Conservation (phyloP, 2,329 filamentous ascomycete species). For the Aspergillus luchuensis region DNA sequence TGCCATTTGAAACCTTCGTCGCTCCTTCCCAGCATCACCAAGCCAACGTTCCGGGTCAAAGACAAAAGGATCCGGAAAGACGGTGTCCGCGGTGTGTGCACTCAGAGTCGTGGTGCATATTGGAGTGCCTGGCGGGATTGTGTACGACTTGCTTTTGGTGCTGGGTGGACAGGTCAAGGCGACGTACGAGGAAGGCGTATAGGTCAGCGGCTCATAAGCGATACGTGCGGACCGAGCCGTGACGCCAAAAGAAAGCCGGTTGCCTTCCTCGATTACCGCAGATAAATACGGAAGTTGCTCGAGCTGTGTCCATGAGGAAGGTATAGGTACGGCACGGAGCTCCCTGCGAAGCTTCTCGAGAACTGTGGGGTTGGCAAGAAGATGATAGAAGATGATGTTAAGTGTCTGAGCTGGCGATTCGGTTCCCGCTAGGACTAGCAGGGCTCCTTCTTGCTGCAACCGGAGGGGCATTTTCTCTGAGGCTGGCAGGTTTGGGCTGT, state of each 20-base stretch:
- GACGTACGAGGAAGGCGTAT: conserved; percentile 23
- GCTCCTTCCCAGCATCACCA: conserved; percentile 28
- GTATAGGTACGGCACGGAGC: conserved; percentile 14
- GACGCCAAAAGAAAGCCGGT: conserved; percentile 42
- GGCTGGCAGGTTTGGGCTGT: conserved; percentile 27
- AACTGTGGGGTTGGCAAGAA: conserved; percentile 23
- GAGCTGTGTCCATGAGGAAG: conserved; percentile 27
- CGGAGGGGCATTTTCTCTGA: conserved; percentile 31
- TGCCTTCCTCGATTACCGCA: conserved; percentile 39
- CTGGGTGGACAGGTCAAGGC: conserved; percentile 17
- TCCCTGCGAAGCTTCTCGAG: conserved; percentile 22
- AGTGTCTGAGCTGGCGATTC: conserved; percentile 32
- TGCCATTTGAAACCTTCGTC: conserved; percentile 45
- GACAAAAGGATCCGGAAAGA: conserved; percentile 38
- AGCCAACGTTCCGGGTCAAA: conserved; percentile 49
- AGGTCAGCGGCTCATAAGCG: conserved; percentile 12
- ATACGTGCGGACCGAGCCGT: conserved; percentile 40
- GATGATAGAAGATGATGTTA: conserved; percentile 19
- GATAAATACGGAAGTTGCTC: conserved; percentile 46
- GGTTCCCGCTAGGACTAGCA: conserved; percentile 32
- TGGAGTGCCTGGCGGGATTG: conserved; percentile 34
- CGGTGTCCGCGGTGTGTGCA: conserved; percentile 28
- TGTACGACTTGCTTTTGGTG: conserved; percentile 15
- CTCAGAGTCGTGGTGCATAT: conserved; percentile 42
- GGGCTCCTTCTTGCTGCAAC: conserved; percentile 33